Percentiles rank a stretch among this genome's conserved stretches.
phyloP scores from a whole-genome alignment of 2,329 filamentous ascomycete species.

The Cordyceps farinosa region DNA sequence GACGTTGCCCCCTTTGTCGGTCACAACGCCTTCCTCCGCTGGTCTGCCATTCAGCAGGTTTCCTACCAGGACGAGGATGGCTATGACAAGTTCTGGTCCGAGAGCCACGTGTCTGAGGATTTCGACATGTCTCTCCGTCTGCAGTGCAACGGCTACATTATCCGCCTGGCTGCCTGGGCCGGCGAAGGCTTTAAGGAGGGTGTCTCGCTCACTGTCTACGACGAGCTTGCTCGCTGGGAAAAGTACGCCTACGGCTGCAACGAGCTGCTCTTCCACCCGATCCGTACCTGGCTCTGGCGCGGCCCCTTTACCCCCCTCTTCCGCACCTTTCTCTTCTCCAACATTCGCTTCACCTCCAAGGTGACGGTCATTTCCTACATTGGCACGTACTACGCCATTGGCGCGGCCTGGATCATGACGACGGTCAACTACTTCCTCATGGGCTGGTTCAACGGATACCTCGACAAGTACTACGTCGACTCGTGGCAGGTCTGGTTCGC shows the following conservation, averaged over 20 bases:
- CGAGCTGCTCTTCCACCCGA: slow-evolving; percentile 66
- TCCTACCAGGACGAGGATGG: slow-evolving; percentile 49
- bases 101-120: slow-evolving; percentile 72
- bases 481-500: slow-evolving; percentile 62
- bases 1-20: slow-evolving; percentile 74
- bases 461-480: slow-evolving; percentile 65
- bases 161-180: slow-evolving; percentile 66
- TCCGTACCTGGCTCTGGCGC: slow-evolving; percentile 56
- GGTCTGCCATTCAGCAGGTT: slow-evolving; percentile 46
- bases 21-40: slow-evolving; percentile 72
- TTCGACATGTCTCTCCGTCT: slow-evolving; percentile 73
- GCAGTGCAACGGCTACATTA: slow-evolving; percentile 63
- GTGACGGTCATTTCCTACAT: slow-evolving; percentile 69
- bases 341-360: slow-evolving; percentile 63
- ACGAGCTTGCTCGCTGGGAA: slow-evolving; percentile 68
- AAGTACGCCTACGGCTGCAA: slow-evolving; percentile 72
- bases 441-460: slow-evolving; percentile 65
- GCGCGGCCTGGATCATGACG: slow-evolving; percentile 63
- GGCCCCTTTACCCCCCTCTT: slow-evolving; percentile 66
- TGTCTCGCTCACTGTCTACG: slow-evolving; percentile 69
- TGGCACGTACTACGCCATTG: slow-evolving; percentile 69
- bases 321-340: slow-evolving; percentile 54
- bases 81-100: slow-evolving; percentile 65
- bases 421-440: slow-evolving; percentile 67
- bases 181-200: slow-evolving; percentile 69